Evolutionary conservation across 495 filamentous ascomycete genomes (phyloP).

Genomic region (Aspergillus olivimuriae): DNA sequence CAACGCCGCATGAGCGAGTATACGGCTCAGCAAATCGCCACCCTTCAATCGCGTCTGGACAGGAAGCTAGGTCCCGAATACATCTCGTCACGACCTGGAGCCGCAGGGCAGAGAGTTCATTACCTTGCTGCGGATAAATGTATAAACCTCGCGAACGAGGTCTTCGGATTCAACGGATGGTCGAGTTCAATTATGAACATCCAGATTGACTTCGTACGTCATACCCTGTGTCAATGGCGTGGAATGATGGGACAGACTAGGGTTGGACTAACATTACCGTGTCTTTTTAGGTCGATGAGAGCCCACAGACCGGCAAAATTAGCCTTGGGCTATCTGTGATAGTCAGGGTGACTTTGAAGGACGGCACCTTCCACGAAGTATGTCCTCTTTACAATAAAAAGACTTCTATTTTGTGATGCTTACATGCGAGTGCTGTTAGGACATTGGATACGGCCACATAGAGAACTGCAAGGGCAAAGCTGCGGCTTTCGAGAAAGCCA

Average conservation of each 20-base stretch:
- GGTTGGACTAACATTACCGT: constrained; percentile 20
- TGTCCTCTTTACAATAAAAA: background rate
- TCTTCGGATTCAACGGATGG: constrained; percentile 99
- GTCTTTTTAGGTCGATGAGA: constrained; percentile 53
- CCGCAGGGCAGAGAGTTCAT: constrained; percentile 75
- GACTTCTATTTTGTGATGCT: constrained; percentile 2
- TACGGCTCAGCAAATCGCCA: constrained; percentile 85
- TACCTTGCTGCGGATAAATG: constrained; percentile 91
- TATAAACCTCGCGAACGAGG: constrained; percentile 93
- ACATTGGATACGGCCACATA: constrained; percentile 91
- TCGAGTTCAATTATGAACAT: constrained; percentile 83
- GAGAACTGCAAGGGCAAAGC: constrained; percentile 95
- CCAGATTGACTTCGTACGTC: constrained; percentile 78
- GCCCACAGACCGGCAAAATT: constrained; percentile 56
- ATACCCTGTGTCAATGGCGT: background rate
- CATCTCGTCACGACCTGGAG: constrained; percentile 75
- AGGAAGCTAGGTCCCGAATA: constrained; percentile 97
- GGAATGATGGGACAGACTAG: background rate
- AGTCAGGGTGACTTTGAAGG: constrained; percentile 78
- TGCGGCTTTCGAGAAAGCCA: constrained; percentile 91
- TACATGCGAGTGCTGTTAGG: constrained; percentile 34
- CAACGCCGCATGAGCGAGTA: constrained; percentile 65
- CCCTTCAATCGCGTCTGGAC: constrained; percentile 75
- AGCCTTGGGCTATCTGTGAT: constrained; percentile 80
- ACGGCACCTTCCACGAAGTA: constrained; percentile 90